These are phyloP conservation scores for Malus asiatica DNA, from an alignment of 306 rosid genomes.

Conservation along the genomic window DNA sequence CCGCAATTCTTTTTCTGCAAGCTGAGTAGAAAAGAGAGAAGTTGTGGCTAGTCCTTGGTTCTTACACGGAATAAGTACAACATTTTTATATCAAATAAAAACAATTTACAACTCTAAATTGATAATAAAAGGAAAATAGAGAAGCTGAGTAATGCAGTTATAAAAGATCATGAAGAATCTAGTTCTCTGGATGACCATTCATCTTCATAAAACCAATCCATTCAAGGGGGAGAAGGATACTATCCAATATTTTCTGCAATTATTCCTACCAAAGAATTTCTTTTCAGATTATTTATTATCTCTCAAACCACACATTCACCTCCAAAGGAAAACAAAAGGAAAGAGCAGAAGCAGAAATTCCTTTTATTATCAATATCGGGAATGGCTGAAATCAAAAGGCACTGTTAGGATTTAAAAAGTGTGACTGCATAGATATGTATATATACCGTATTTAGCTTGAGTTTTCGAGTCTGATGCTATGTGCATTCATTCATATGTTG, in stretches of 20 bases:
- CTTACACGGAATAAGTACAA: not conserved
- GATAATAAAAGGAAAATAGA: not conserved
- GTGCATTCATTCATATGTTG: not conserved
- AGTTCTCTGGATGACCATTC: not conserved
- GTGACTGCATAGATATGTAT: too few relatives aligned
- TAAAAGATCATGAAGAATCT: not conserved
- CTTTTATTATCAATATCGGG: not conserved
- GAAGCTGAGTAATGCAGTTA: not conserved
- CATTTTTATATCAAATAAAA: not conserved
- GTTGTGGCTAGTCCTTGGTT: not conserved
- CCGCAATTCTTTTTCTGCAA: constrained; percentile 67
- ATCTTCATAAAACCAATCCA: not conserved
- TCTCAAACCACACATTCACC: not conserved
- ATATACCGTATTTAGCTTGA: not conserved
- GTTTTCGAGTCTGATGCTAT: not conserved
- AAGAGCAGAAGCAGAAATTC: not conserved
- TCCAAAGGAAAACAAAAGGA: not conserved
- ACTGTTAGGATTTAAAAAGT: not conserved
- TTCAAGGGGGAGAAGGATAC: not conserved
- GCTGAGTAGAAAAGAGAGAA: constrained; percentile 27
- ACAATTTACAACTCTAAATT: not conserved
- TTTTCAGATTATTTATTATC: not conserved
- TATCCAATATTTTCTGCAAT: not conserved
- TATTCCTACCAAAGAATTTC: not conserved
- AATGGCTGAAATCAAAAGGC: not conserved